Conservation (phyloP, 345 rosid species). For the Eucalyptus shirleyi region DNA sequence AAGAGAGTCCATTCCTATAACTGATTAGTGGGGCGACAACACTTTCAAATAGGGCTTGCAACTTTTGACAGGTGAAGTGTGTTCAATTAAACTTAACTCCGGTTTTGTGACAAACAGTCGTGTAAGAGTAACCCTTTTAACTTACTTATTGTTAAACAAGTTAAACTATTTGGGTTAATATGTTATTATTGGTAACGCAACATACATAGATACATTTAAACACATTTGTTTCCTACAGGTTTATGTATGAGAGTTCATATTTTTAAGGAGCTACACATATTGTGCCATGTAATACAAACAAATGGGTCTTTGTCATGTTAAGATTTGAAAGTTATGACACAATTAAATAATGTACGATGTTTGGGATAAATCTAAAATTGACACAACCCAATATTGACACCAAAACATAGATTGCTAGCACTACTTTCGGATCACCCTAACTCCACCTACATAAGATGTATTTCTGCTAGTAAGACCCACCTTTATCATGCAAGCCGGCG, state of each 20-base stretch:
- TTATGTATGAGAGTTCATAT: not conserved
- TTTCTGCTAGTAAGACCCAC: conserved; percentile 9
- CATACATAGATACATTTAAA: not conserved
- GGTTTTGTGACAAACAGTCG: not conserved
- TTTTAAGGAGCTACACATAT: not conserved
- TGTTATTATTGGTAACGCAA: not conserved
- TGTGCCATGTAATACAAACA: not conserved
- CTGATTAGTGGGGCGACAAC: not conserved
- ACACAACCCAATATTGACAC: not conserved
- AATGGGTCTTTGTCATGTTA: not conserved
- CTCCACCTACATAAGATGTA: not conserved
- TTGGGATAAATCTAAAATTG: not conserved
- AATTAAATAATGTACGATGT: not conserved
- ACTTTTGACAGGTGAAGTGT: not conserved
- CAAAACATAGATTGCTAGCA: not conserved
- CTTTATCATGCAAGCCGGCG: conserved; percentile 95
- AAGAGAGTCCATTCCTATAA: not conserved
- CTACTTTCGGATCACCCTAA: not conserved
- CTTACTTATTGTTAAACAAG: not conserved
- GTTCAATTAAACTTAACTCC: not conserved
- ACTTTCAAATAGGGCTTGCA: not conserved
- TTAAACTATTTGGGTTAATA: not conserved
- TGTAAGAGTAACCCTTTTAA: not conserved
- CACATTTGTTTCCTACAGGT: not conserved
- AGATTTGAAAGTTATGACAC: not conserved